These are phyloP conservation scores for Gnaphalium uliginosum DNA, from an alignment of 129 eudicot species.

Conservation along the genomic window DNA sequence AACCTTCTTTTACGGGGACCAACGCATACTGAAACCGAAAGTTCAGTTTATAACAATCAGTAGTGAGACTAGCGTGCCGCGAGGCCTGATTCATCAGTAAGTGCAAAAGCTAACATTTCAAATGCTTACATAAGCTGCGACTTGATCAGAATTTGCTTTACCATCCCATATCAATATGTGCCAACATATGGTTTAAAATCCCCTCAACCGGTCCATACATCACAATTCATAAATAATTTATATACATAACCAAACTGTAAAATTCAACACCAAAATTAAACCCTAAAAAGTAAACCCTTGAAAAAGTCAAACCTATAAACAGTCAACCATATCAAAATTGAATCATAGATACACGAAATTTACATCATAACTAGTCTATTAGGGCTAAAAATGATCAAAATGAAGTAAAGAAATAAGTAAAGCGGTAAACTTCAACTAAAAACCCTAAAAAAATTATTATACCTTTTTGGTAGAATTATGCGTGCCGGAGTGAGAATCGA, in stretches of 20 bases:
- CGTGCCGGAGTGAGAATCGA: conserved; percentile 26
- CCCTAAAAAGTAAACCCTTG: not conserved
- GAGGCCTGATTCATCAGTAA: not conserved
- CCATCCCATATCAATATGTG: not conserved
- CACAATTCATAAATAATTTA: not conserved
- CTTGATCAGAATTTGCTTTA: conserved; percentile 1
- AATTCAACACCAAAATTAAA: not conserved
- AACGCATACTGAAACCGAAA: conserved; percentile 1
- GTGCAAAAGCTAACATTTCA: conserved; percentile 7
- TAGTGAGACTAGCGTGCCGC: not conserved
- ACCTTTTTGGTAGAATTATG: conserved; percentile 34
- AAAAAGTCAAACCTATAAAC: conserved; percentile 30
- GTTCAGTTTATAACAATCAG: conserved; percentile 7
- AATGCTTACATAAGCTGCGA: conserved; percentile 1
- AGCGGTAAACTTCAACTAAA: conserved; percentile 24
- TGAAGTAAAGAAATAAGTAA: not conserved
- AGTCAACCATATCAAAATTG: conserved; percentile 25
- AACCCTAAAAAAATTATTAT: conserved; percentile 19
- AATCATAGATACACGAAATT: conserved; percentile 15
- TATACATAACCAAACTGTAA: conserved; percentile 1
- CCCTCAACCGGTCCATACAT: conserved; percentile 6
- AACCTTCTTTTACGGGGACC: conserved; percentile 3
- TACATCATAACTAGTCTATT: not conserved
- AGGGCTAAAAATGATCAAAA: conserved; percentile 8
- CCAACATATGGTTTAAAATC: not conserved